Evolutionary conservation across 371 early-diverging fungal species (phyloP).

Genomic region (Apophysomyces sp.): DNA sequence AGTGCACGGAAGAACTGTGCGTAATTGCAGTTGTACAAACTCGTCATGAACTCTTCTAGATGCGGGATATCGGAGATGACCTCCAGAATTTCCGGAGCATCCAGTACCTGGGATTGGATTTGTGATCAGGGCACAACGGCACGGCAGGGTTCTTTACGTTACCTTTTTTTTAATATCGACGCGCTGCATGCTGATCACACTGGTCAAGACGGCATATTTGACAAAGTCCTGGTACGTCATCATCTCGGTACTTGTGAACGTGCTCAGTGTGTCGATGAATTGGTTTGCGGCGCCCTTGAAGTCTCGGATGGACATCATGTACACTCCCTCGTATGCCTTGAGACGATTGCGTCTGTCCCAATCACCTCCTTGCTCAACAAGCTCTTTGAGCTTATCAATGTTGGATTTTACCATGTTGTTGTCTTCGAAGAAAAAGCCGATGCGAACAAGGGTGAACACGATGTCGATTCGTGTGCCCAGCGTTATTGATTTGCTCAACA

Average conservation of each 20-base stretch:
- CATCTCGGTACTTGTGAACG: conserved; percentile 97
- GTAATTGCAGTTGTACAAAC: conserved; percentile 95
- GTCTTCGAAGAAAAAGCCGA: conserved; percentile 94
- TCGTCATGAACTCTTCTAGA: conserved; percentile 80
- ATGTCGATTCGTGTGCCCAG: conserved; percentile 93
- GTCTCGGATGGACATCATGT: conserved; percentile 90
- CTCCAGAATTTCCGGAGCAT: conserved; percentile 97
- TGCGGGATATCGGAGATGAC: conserved; percentile 89
- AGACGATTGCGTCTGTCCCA: conserved; percentile 99
- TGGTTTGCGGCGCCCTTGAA: conserved; percentile 91
- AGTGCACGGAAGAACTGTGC: conserved; percentile 86
- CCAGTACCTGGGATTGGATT: conserved; percentile 78
- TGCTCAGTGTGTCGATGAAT: conserved; percentile 94
- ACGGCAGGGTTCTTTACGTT: no score
- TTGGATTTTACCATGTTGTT: conserved; percentile 75
- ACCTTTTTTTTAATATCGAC: conserved; percentile 95
- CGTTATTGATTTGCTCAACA: conserved; percentile 85
- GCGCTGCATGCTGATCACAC: conserved; percentile 87
- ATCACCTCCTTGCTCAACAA: conserved; percentile 98
- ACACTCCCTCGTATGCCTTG: conserved; percentile 97
- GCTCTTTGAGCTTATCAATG: conserved; percentile 80
- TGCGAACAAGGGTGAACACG: conserved; percentile 86
- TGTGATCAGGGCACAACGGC: no score
- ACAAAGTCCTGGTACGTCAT: conserved; percentile 98
- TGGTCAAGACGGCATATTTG: conserved; percentile 90